A percentile compares a stretch with the other conserved stretches of the same genome.
phyloP scores from a whole-genome alignment of 306 rosid genomes.

The Casuarina cunninghamiana region DNA sequence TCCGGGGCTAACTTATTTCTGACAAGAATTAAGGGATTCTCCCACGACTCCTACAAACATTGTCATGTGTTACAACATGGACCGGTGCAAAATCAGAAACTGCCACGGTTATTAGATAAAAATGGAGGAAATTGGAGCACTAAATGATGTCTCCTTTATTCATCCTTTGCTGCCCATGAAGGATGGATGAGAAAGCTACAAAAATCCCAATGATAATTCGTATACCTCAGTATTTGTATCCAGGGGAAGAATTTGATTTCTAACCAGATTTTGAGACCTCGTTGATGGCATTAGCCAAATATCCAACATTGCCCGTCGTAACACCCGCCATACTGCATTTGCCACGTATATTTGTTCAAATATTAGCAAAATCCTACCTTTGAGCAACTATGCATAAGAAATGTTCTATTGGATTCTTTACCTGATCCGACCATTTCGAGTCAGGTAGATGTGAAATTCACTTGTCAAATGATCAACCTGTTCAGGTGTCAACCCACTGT shows the following conservation, averaged over 20 bases:
- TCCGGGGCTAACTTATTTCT: neutral
- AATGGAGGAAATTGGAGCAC: conserved; percentile 11
- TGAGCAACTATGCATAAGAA: neutral
- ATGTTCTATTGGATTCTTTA: conserved; percentile 7
- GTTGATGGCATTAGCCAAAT: conserved; percentile 86
- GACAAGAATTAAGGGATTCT: neutral
- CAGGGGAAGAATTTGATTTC: conserved; percentile 3
- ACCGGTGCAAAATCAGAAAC: neutral
- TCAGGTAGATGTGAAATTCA: conserved; percentile 85
- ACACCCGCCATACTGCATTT: conserved; percentile 90
- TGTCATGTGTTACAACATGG: conserved; percentile 17
- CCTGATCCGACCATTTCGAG: conserved; percentile 97
- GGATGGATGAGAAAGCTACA: neutral
- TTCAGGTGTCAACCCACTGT: conserved; percentile 87
- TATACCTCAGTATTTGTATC: neutral
- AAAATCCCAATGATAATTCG: neutral
- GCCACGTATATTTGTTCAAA: neutral
- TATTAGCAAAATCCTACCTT: neutral
- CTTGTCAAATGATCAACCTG: conserved; percentile 87
- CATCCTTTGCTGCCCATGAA: neutral
- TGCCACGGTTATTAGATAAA: neutral
- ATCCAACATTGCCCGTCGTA: conserved; percentile 73
- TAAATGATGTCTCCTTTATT: conserved; percentile 3
- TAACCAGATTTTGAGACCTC: conserved; percentile 72
- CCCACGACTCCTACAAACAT: too few species aligned